Evolutionary conservation across 805 yeast genomes (phyloP), one percentile per base, ranked within the genome.

Genomic region (Candida nanaspora): DNA sequence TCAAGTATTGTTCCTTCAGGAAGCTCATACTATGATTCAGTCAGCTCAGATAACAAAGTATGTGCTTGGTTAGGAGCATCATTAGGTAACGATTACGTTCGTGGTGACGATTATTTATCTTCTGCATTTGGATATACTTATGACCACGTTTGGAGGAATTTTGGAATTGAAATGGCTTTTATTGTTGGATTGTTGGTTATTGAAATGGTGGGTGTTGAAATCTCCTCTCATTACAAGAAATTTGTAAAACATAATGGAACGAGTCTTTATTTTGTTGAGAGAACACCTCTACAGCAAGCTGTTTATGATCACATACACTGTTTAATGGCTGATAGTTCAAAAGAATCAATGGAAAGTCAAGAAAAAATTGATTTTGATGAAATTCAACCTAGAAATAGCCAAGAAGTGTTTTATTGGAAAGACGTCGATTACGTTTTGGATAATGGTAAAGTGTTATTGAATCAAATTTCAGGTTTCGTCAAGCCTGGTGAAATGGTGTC

Each of bases 1-100:
- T 36, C 15, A 9, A 47, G 59, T n/a, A 62, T 68, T 46, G 67
- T 82, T 32, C 94, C 94, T 8, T 45, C 67, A 41, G 93, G 88
- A 35, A 61, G 71, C 2, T 69, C 66, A 3, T 82, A 76, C 53
- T 48, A 48, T 32, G 41, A 40, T 21, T 49, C 63, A 36, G 52
- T 70, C 13, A 42, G 72, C 0, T 30, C 55, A 5, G 55, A 45
- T 8, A 56, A 69, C 44, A 66, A 66, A 44, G 75, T 79, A 10
- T 84, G 93, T 62, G 69, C 77, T 1, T 42, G 46, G 46, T 38
- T 39, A 27, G 50, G 50, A 25, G 50, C 51, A 14, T 29, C 48
- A 14, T 13, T 44, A 13, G 88, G 89, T 30, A 52, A 59, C 27
- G 46, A 56, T 14, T 49, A 46, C 34, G 86, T 84, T 31, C 49